phyloP scores from a whole-genome alignment of 768 basidiomycete species.

The Cyclocybe aegerita region DNA sequence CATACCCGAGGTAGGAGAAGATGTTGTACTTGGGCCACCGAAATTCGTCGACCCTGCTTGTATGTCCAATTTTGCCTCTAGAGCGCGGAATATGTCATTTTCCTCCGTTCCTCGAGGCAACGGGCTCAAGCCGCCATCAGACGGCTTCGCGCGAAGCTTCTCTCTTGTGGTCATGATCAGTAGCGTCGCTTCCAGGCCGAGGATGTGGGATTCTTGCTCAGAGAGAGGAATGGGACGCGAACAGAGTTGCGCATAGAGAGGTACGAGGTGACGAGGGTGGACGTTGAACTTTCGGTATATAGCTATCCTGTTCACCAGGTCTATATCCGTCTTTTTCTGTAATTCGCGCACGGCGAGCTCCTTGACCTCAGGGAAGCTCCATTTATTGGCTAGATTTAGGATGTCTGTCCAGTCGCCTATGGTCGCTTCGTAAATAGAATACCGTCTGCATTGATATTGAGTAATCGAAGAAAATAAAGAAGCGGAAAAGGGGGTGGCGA shows the following conservation, averaged over 20 bases:
- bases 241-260: slow-evolving; percentile 56
- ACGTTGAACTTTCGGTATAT: slow-evolving; percentile 55
- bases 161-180: slow-evolving; percentile 54
- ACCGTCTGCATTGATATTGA: slow-evolving; percentile 39
- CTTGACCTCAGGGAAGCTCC: slow-evolving; percentile 57
- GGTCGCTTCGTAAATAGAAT: slow-evolving; percentile 52
- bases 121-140: slow-evolving; percentile 17
- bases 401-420: slow-evolving; percentile 58
- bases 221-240: slow-evolving; percentile 49
- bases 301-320: slow-evolving; percentile 42
- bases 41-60: slow-evolving; percentile 17
- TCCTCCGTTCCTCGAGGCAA: slow-evolving; percentile 17
- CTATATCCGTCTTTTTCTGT: slow-evolving; percentile 42
- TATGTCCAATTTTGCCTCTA: slow-evolving; percentile 11
- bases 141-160: slow-evolving; percentile 31
- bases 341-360: slow-evolving; percentile 60
- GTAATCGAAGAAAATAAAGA: neutral
- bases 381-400: slow-evolving; percentile 54
- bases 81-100: slow-evolving; percentile 11
- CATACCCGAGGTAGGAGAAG: too few species aligned
- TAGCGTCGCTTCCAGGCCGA: slow-evolving; percentile 54
- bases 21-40: slow-evolving; percentile 1
- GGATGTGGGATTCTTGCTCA: slow-evolving; percentile 50
- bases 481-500: neutral
- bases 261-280: slow-evolving; percentile 46